Base-by-base conservation (phyloP, 106 monocot species). In the Acanthochlamys bracteata region DNA sequence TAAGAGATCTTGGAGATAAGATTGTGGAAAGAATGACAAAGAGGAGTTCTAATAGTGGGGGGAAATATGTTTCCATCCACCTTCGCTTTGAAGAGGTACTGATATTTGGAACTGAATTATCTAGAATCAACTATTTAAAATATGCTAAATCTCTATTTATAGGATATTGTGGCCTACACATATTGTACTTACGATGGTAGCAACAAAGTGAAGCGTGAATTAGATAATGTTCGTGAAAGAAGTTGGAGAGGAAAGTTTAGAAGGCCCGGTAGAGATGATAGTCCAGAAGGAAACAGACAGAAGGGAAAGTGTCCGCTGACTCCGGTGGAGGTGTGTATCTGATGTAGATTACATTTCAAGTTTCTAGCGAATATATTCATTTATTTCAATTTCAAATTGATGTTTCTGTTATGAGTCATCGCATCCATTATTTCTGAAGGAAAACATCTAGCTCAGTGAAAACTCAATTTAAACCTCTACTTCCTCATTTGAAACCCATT, bases 131-230 rank as follows among this genome's bases (percentile, higher is more conserved):
- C 9, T 26, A 26, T 25, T 55, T 7, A 4, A n/a, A 58, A 58
- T 9, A 24, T 57, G 55, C 63, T n/a, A 25, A 27, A 27, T 25
- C 11, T 57, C 42, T 19, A 8, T 55, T 42, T 76, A 25, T 59
- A 98, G 96, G 96, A 98, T 77, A 98, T 98, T 91, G 84, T 98
- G 53, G 96, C 96, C 24, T 98, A 91, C 65, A 91, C 96, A 24
- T 88, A 85, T 52, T 98, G 96, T 68, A 91, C 76, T 25, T 98
- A 91, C 75, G 90, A 98, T 79, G 88, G 96, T 42, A 91, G 96
- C 4, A 59, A 76, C 10, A 65, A 83, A 60, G 96, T 91, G 69
- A 88, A 88, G 52, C 63, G 40, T 68, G 91, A 91, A 73, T 83
- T 98, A 91, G 96, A 98, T 75, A 85, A 70, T 46, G 96, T 82